Conservation (phyloP, 345 rosid species). For the Hypericum androsaemum region DNA sequence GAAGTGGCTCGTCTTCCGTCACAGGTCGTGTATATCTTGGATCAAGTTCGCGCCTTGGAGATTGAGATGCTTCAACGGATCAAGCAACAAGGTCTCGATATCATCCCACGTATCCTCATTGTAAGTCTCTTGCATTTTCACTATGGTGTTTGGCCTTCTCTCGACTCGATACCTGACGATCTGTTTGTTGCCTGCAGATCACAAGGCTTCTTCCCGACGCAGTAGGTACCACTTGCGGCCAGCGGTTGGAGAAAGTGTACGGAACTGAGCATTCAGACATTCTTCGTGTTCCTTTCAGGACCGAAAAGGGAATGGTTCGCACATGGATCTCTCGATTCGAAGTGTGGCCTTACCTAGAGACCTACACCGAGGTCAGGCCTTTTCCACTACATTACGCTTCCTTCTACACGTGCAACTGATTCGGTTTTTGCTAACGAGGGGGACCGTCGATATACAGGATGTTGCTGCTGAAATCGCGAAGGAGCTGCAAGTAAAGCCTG, state of each 20-base stretch:
- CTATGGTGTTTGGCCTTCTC: background rate
- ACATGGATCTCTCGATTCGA: slow-evolving; percentile 90
- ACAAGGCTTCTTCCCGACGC: slow-evolving; percentile 91
- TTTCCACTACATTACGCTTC: background rate
- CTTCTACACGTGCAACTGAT: background rate
- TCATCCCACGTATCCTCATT: slow-evolving; percentile 75
- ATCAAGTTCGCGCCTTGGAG: slow-evolving; percentile 96
- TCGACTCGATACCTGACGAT: background rate
- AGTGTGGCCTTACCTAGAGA: slow-evolving; percentile 96
- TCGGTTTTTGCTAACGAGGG: background rate
- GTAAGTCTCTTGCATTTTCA: slow-evolving; percentile 27
- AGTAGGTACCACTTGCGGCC: slow-evolving; percentile 82
- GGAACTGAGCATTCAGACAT: slow-evolving; percentile 72
- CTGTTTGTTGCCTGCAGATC: slow-evolving; percentile 36
- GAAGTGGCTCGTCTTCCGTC: background rate
- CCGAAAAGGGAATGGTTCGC: slow-evolving; percentile 71
- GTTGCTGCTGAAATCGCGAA: slow-evolving; percentile 64
- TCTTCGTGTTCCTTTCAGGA: slow-evolving; percentile 78
- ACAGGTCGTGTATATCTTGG: slow-evolving; percentile 89
- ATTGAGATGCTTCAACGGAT: slow-evolving; percentile 84
- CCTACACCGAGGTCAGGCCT: slow-evolving; percentile 60
- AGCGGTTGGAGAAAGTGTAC: slow-evolving; percentile 75
- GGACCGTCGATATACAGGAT: slow-evolving; percentile 32
- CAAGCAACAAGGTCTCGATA: slow-evolving; percentile 80
- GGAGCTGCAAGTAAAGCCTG: slow-evolving; percentile 87